Evolutionary conservation across 192 early-diverging fungal genomes (phyloP), one percentile per base, ranked within the genome.

Genomic region (Phlyctochytrium planicorne): DNA sequence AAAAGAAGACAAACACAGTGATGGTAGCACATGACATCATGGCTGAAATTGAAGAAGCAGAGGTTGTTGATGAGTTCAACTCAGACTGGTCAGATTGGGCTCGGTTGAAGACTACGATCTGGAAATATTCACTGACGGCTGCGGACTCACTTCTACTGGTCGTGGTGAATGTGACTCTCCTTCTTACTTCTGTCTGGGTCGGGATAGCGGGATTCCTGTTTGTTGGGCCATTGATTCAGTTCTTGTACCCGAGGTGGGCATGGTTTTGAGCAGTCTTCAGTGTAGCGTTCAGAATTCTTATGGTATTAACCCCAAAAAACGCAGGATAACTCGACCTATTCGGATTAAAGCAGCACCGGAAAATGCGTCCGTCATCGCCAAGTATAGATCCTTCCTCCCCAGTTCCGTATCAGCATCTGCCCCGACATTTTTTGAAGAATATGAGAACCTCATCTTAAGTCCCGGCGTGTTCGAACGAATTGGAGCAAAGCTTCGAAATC

Each of bases 391-490:
- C n/a, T 57, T 24, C 65, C 30, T 59, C 34, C 55, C 66, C 6
- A 62, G 50, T 32, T 6, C 59, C 27, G 16, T 62, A 2, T 29
- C 68, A 1, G 37, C 60, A 2, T 69, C 68, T 1, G 10, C 59
- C 1, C 68, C 68, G 47, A n/a, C 2, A 17, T 53, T 69, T 17
- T 69, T 62, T 36, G 24, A 30, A 14, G 16, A 29, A n/a, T 69
- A 62, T 30, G 59, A 52, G 29, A 60, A 69, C 20, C 36, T 29
- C 36, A 62, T 61, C 30, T 27, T n/a, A 23, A 1, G 3, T 16
- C 36, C 55, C 27, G 17, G 17, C 30, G 55, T 20, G 50, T 55
- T 69, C 32, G 59, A 33, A 25, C 50, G 53, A 3, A 24, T 62
- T 6, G 68, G 60, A 17, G 52, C 47, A 3, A 20, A 30, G 47